Percentiles rank a stretch among this genome's conserved stretches.
These are phyloP conservation scores for Apiospora marii DNA, from an alignment of 2,329 filamentous ascomycete species.

Conservation along the genomic window DNA sequence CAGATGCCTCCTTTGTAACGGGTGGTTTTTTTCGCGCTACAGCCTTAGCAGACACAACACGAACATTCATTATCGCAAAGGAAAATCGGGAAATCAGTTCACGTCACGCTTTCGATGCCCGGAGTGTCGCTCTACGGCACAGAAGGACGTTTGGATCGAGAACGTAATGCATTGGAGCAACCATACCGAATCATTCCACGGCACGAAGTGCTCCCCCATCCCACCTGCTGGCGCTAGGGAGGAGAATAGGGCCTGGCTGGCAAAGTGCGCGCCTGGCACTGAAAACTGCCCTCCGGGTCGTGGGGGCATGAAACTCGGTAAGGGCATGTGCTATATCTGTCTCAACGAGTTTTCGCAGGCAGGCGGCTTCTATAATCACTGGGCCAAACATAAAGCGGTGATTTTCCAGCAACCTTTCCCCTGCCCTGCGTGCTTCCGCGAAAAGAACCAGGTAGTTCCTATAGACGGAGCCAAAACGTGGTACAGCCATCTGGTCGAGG, in stretches of 20 bases:
- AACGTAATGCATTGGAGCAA: background rate
- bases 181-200: background rate
- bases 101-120: background rate
- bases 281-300: background rate
- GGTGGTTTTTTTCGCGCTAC: background rate
- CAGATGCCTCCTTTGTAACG: background rate
- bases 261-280: background rate
- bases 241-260: background rate
- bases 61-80: background rate
- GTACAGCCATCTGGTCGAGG: background rate
- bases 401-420: conserved; percentile 6
- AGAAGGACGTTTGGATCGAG: background rate
- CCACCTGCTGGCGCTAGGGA: background rate
- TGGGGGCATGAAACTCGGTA: conserved; percentile 1
- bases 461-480: background rate
- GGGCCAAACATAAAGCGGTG: conserved; percentile 1
- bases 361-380: conserved; percentile 10
- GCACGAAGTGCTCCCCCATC: background rate
- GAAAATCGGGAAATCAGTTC: background rate
- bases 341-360: conserved; percentile 10
- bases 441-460: conserved; percentile 3
- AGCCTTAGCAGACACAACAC: background rate
- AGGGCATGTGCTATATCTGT: background rate
- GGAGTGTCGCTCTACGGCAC: background rate
- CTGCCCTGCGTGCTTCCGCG: background rate